Base-by-base conservation (phyloP, 495 filamentous ascomycete genomes). In the Neurospora sp. region DNA sequence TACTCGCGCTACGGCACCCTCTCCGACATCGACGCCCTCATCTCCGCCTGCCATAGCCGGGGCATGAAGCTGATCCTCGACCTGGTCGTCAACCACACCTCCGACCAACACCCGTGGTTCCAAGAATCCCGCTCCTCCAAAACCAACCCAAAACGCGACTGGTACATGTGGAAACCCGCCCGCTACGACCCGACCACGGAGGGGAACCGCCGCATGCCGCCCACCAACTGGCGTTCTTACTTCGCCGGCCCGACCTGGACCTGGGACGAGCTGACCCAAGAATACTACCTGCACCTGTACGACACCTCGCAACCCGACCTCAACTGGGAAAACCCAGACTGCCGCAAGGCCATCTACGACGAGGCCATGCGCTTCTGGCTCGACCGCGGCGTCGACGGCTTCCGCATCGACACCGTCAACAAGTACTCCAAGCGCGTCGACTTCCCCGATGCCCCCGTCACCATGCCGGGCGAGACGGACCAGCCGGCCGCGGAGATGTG, bases 81-180 rank as follows among this genome's bases (percentile, higher is more conserved):
- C 79, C 76, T 93, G 46, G 91, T 93, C 4, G 88, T 91, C 42
- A 93, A 93, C 75, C 91, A 93, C 78, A 91, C 89, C 18, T 89
- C 87, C 18, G 88, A 91, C 73, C 85, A 91, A 80, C 89, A 91
- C 78, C 82, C 84, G 18, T 93, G 90, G 91, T 93, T 93, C 79
- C 81, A 87, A 75, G 84, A 91, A 70, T 89, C 89, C 6, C 82
- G 87, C 38, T 84, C 83, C n/a, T 87, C 84, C 31, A 88, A 83
- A 70, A 82, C 85, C 72, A 88, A 83, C 73, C 79, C 85, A 37
- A 91, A 89, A 73, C 81, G 88, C 1, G 85, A 91, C 75, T 92
- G 87, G 85, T 92, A 92, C 79, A 85, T 92, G 71, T 92, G 91
- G 91, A 86, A 84, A 73, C 84, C 85, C 11, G 80, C 88, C 1